Evolutionary conservation across 73 alveolate genomes (phyloP).

Genomic region (Tetrahymena elliotti): DNA sequence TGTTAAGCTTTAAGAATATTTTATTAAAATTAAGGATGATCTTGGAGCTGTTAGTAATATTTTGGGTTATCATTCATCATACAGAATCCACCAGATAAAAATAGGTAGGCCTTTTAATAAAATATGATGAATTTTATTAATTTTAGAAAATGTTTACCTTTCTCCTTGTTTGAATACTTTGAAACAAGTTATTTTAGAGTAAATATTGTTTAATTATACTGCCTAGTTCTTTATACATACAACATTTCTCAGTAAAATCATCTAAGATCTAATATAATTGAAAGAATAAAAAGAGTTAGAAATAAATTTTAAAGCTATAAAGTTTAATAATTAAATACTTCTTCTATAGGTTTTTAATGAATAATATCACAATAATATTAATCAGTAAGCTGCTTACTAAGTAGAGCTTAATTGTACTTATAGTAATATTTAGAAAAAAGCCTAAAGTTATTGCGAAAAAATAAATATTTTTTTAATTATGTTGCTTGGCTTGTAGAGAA

Average conservation of each 20-base stretch:
- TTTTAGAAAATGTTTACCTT: not conserved
- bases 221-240: not conserved
- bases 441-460: not conserved
- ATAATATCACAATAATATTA: not conserved
- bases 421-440: not conserved
- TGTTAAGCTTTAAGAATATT: not conserved
- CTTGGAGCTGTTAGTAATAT: not conserved
- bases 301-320: too few relatives aligned
- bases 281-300: not conserved
- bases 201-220: not conserved
- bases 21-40: not conserved
- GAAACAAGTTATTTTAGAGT: not conserved
- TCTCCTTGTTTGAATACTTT: not conserved
- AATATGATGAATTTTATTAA: too few relatives aligned
- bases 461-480: too few relatives aligned
- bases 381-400: not conserved
- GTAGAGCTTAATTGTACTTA: not conserved
- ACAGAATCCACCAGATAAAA: not conserved
- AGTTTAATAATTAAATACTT: not conserved
- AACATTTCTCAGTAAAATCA: not conserved
- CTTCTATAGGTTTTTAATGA: not conserved
- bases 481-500: not conserved
- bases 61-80: not conserved
- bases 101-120: not conserved
- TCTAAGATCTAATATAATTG: not conserved